Percentiles rank a stretch among this genome's conserved stretches.
Evolutionary conservation across 2,329 filamentous ascomycete species (phyloP).

Genomic region (Colletotrichum liriopes): DNA sequence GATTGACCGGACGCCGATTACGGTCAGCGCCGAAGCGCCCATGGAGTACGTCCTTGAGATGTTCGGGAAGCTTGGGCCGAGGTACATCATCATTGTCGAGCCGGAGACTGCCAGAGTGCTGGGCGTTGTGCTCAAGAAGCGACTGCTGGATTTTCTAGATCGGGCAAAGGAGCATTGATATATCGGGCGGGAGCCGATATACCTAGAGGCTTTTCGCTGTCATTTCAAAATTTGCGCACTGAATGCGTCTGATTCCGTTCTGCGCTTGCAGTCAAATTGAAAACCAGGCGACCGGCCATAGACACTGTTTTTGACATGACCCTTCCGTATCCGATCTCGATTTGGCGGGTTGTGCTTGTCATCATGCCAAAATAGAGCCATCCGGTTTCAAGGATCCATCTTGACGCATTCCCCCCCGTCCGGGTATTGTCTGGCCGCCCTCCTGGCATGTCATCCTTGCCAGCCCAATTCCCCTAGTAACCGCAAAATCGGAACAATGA

Average conservation of each 20-base stretch:
- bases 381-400: too few species aligned
- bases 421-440: neutral
- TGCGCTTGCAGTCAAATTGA: neutral
- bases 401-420: neutral
- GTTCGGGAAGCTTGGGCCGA: conserved; percentile 70
- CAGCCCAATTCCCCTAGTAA: neutral
- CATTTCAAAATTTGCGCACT: neutral
- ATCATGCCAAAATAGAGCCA: neutral
- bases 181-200: too few species aligned
- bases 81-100: conserved; percentile 68
- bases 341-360: neutral
- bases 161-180: conserved; percentile 12
- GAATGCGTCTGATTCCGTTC: neutral
- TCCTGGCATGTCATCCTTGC: neutral
- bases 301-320: neutral
- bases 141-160: conserved; percentile 51
- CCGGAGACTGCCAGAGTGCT: conserved; percentile 65
- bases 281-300: too few species aligned
- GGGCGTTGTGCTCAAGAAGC: conserved; percentile 72
- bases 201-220: too few species aligned
- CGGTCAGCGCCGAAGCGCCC: conserved; percentile 65
- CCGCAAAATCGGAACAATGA: neutral
- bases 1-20: conserved; percentile 69
- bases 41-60: conserved; percentile 73
- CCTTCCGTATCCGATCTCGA: neutral